Conservation (phyloP, 2,329 filamentous ascomycete species). For the Fusarium fracticaudum region DNA sequence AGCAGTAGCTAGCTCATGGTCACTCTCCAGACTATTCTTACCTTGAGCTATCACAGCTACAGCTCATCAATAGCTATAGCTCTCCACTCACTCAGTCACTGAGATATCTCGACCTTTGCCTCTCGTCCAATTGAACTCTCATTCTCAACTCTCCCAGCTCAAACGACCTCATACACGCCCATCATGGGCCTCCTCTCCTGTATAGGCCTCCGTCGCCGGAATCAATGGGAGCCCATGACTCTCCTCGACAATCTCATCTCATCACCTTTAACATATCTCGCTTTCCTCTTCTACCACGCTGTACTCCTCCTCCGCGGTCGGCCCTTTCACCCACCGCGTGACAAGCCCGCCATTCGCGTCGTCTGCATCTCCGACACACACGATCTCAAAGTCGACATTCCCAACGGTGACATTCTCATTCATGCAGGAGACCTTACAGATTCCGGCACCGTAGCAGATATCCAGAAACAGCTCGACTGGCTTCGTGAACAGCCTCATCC, state of each 20-base stretch:
- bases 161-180: neutral
- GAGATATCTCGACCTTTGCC: neutral
- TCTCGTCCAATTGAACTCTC: neutral
- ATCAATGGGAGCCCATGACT: constrained; percentile 60
- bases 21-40: neutral
- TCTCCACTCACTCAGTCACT: neutral
- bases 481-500: constrained; percentile 76
- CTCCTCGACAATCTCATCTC: constrained; percentile 71
- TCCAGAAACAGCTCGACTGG: constrained; percentile 89
- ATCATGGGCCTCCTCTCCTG: constrained; percentile 57
- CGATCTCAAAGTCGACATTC: constrained; percentile 68
- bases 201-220: constrained; percentile 59
- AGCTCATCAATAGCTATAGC: neutral
- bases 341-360: constrained; percentile 71
- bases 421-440: constrained; percentile 89
- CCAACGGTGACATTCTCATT: constrained; percentile 84
- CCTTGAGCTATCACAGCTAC: neutral
- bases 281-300: constrained; percentile 70
- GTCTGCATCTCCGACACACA: constrained; percentile 95
- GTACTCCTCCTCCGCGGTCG: constrained; percentile 74
- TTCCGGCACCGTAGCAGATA: constrained; percentile 73
- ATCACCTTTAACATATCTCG: constrained; percentile 73
- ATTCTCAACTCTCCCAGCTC: neutral
- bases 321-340: constrained; percentile 66
- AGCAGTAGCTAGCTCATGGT: neutral